Base-by-base conservation (phyloP, 2,329 filamentous ascomycete species). In the Chalaropsis ovoidea region DNA sequence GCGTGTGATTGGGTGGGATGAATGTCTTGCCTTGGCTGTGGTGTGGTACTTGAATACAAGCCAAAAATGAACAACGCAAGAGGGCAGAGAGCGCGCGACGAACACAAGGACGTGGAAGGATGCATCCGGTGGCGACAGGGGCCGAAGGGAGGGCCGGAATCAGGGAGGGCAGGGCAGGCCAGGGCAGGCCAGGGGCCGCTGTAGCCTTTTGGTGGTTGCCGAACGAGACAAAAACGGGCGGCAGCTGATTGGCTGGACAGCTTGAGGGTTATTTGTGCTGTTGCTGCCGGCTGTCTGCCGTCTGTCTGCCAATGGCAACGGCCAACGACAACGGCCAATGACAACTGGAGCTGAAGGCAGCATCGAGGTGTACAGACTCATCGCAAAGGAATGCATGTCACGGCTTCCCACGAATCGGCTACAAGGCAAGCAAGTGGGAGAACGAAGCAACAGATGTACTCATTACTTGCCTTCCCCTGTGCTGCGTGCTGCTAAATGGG, bases 1-100 rank as follows among this genome's bases (percentile, higher is more conserved):
- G 8, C 6, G 17, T 43, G 22, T 65, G 64, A 65, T 65, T 65
- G 64, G 64, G 24, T 47, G 17, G 42, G 15, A 31, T 31, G 11
- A 17, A 17, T 13, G 19, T 31, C 11, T 15, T 27, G 52, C 10
- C 15, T 27, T 56, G 17, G 15, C 11, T 7, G 13, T 31, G 31
- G 31, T 31, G 47, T 19, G 47, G 22, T 22, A 27, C n/a, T n/a
- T 11, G 27, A 52, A 52, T 1, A 52, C 8, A 24, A 52, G 22
- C 15, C 19, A 22, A 52, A 52, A 15, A 27, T 6, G 8, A 39
- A 39, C 8, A 52, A 52, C 1, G 1, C 27, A 52, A 52, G n/a
- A 24, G 47, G 19, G 31, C 31, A 31, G 31, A 31, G 31, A 6
- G 47, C n/a, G 11, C 17, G n/a, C 11, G 47, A 52, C 10, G 22